Evolutionary conservation across 2,329 filamentous ascomycete genomes (phyloP).

Genomic region (Cercospora sp.): DNA sequence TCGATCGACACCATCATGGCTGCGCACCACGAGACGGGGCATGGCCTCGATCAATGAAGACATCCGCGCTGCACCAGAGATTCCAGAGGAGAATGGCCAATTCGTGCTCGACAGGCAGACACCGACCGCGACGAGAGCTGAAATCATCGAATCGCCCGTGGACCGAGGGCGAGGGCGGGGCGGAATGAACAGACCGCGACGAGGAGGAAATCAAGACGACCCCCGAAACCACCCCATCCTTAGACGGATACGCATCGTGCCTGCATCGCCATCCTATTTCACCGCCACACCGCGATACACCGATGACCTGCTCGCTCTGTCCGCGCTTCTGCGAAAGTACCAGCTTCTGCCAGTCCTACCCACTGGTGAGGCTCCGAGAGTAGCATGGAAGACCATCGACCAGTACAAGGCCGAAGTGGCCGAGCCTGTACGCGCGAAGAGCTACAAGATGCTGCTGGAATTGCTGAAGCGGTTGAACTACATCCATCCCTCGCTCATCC

Average conservation of each 20-base stretch:
- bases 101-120: constrained; percentile 14
- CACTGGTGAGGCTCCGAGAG: constrained; percentile 65
- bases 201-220: constrained; percentile 21
- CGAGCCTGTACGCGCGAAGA: constrained; percentile 71
- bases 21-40: constrained; percentile 29
- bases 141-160: constrained; percentile 23
- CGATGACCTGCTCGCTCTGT: constrained; percentile 75
- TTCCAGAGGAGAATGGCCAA: constrained; percentile 12
- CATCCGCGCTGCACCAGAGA: constrained; percentile 31
- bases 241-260: constrained; percentile 66
- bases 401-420: constrained; percentile 73
- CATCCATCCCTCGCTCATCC: constrained; percentile 78
- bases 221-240: constrained; percentile 31
- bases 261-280: constrained; percentile 91
- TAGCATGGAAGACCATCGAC: constrained; percentile 77
- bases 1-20: constrained; percentile 28
- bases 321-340: constrained; percentile 70
- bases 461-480: constrained; percentile 78
- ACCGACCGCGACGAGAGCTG: constrained; percentile 15
- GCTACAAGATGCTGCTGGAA: constrained; percentile 75
- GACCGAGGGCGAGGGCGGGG: constrained; percentile 4
- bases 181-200: constrained; percentile 4
- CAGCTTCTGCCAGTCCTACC: constrained; percentile 69
- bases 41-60: constrained; percentile 35
- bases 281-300: constrained; percentile 81